Evolutionary conservation across 2,329 filamentous ascomycete genomes (phyloP).

Genomic region (Ascochyta koolunga): DNA sequence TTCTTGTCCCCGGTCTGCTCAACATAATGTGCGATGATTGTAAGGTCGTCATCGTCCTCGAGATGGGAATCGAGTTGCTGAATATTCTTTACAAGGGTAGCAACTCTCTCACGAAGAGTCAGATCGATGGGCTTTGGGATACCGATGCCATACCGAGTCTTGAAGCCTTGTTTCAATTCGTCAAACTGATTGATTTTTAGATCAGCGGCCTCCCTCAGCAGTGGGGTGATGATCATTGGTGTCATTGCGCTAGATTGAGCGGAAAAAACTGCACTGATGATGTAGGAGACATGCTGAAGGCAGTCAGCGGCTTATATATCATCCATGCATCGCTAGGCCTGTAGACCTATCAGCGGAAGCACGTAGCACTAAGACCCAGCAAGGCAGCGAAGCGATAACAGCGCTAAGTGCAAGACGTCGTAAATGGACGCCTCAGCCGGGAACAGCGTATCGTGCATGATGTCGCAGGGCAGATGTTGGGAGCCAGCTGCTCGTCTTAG

Average conservation of each 20-base stretch:
- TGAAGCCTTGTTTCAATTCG: slow-evolving; percentile 58
- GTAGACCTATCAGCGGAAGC: not conserved
- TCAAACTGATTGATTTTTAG: slow-evolving; percentile 62
- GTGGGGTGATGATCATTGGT: slow-evolving; percentile 22
- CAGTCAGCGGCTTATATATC: not conserved
- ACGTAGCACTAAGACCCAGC: slow-evolving; percentile 4
- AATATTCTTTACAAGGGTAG: slow-evolving; percentile 45
- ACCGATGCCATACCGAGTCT: slow-evolving; percentile 51
- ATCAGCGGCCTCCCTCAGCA: slow-evolving; percentile 30
- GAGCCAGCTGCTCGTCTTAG: not conserved
- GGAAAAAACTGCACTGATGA: not conserved
- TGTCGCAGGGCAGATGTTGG: not conserved
- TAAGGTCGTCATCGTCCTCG: slow-evolving; percentile 41
- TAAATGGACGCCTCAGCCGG: slow-evolving; percentile 1
- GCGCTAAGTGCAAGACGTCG: not conserved
- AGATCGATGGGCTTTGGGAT: slow-evolving; percentile 27
- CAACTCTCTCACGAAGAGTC: slow-evolving; percentile 36
- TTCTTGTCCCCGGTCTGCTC: slow-evolving; percentile 61
- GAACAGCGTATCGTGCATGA: slow-evolving; percentile 1
- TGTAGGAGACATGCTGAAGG: not conserved
- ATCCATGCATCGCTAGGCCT: not conserved
- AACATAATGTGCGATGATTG: slow-evolving; percentile 59
- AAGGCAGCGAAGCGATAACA: not conserved
- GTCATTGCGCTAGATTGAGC: not conserved
- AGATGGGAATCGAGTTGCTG: slow-evolving; percentile 44